These are phyloP conservation scores for Plasmodium vivax DNA, from an alignment of 169 alveolate species.

Conservation along the genomic window DNA sequence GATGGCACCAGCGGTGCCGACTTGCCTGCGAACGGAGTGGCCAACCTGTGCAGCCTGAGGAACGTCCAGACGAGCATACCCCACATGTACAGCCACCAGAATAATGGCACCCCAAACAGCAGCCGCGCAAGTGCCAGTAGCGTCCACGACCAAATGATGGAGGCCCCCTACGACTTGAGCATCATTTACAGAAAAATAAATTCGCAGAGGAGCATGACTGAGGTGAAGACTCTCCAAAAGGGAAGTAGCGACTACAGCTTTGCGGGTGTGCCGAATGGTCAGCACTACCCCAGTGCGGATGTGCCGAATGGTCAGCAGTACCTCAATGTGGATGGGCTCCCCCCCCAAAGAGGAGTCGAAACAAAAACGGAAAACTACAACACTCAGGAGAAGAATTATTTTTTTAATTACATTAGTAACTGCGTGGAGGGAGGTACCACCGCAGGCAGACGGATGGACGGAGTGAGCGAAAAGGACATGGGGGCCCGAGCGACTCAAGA, in stretches of 20 bases:
- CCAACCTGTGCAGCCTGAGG: background rate
- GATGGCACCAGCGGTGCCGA: background rate
- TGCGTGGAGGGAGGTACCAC: background rate
- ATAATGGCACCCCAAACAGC: background rate
- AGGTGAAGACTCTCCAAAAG: background rate
- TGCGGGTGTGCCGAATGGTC: background rate
- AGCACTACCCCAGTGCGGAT: background rate
- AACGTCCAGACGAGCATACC: background rate
- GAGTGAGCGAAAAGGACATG: background rate
- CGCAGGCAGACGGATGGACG: background rate
- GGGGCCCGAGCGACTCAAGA: background rate
- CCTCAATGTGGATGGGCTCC: background rate
- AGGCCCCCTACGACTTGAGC: background rate
- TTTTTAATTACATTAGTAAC: background rate
- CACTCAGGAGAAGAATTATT: background rate
- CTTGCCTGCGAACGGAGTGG: background rate
- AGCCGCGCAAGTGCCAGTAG: background rate
- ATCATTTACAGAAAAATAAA: background rate
- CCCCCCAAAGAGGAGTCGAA: background rate
- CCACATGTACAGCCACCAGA: background rate
- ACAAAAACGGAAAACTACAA: background rate
- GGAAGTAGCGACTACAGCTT: background rate
- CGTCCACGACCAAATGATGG: background rate
- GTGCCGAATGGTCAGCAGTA: background rate
- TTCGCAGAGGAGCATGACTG: background rate